Percentiles rank a stretch among this genome's conserved stretches.
Evolutionary conservation across 768 basidiomycete species (phyloP).

Genomic region (Guyanaporus albipodus): DNA sequence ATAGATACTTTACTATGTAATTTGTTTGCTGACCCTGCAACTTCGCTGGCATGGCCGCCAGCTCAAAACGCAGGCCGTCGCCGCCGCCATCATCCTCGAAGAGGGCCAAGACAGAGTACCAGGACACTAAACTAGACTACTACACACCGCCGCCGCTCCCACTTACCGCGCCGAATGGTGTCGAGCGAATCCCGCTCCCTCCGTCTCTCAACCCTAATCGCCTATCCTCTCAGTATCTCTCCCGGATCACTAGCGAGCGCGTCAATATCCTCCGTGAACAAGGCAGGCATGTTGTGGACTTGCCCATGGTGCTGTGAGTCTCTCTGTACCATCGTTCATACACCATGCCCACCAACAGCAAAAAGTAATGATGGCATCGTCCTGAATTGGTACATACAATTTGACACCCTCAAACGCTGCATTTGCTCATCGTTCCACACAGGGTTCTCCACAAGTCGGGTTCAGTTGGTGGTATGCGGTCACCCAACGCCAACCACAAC

Average conservation of each 20-base stretch:
- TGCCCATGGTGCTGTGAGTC: constrained; percentile 27
- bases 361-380: constrained; percentile 27
- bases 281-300: constrained; percentile 21
- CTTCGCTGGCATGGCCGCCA: background rate
- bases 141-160: constrained; percentile 16
- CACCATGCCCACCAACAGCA: constrained; percentile 5
- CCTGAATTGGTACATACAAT: constrained; percentile 26
- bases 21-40: too few relatives aligned
- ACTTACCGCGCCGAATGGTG: constrained; percentile 21
- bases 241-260: constrained; percentile 18
- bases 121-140: background rate
- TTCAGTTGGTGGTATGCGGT: background rate
- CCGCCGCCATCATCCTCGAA: constrained; percentile 10
- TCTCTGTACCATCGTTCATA: background rate
- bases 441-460: constrained; percentile 14
- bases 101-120: constrained; percentile 19
- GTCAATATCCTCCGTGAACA: constrained; percentile 15
- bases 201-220: constrained; percentile 7
- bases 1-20: too few relatives aligned
- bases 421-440: constrained; percentile 8
- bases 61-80: constrained; percentile 11
- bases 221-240: constrained; percentile 10
- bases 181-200: constrained; percentile 25
- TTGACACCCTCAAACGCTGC: background rate
- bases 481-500: background rate